Evolutionary conservation across 805 yeast species (phyloP), one percentile per base, ranked within the genome.

Genomic region (Candida silvatica): DNA sequence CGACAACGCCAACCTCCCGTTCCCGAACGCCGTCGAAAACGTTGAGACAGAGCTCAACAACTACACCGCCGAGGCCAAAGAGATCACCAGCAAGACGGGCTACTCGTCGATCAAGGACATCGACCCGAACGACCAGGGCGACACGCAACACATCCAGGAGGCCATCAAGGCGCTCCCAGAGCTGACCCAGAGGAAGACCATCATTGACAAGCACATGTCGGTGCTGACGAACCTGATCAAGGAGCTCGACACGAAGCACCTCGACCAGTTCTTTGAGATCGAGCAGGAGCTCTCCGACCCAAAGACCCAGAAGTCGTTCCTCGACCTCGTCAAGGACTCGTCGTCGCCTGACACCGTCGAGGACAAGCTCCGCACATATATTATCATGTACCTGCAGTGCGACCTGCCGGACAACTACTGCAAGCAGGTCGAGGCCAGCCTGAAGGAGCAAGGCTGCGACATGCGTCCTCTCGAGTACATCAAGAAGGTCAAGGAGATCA

Each of bases 11-110:
- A 80, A 80, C 34, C 62, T 85, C 38, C 97, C 98, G 26, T 92
- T 92, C 66, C 98, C 98, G 1, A 97, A 90, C 54, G 97, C 94
- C n/a, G 98, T 94, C 23, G 98, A 92, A 56, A 85, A 85, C 58
- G 94, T 94, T 16, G 97, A 92, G 51, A 60, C 69, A 19, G 97
- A 86, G 39, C 67, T 88, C 40, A 75, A 80, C 39, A 67, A 69
- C 36, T 92, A 92, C 60, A 90, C 88, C 45, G 71, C 73, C 38
- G 96, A 86, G 47, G 95, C 97, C 2, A 80, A 79, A 41, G 94
- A 82, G 39, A 67, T 94, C 34, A 86, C 97, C 1, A 71, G 72
- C 32, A 77, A 72, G 43, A 80, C 95, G 2, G 77, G 74, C 16
- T 84, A 83, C 27, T 66, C 79, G 6, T 77, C 85, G 17, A 60